Conservation (phyloP, 1,284 basidiomycete genomes). For the Cutaneotrichosporon mucoides region DNA sequence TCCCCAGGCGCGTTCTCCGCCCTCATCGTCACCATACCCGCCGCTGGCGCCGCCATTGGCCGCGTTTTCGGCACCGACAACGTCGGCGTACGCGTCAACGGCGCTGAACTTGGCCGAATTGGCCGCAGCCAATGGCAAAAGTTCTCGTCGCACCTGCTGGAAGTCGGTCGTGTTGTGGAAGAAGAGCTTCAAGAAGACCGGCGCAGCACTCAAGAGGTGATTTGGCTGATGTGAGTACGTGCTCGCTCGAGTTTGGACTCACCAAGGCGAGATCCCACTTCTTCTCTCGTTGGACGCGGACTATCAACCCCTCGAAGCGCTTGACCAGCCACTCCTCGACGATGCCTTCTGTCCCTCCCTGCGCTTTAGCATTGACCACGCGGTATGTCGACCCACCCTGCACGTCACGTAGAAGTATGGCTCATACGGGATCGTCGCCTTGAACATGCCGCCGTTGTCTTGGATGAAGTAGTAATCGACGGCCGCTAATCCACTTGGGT, state of each 20-base stretch:
- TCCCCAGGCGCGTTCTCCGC: constrained; percentile 53
- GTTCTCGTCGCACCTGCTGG: constrained; percentile 76
- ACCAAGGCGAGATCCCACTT: constrained; percentile 90
- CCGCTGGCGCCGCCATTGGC: constrained; percentile 54
- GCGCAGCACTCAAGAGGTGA: constrained; percentile 86
- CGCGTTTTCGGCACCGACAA: constrained; percentile 71
- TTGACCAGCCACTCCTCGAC: constrained; percentile 97
- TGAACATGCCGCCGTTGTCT: constrained; percentile 95
- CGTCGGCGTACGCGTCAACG: constrained; percentile 96
- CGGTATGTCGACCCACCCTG: constrained; percentile 58
- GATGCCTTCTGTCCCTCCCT: constrained; percentile 80
- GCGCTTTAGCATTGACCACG: constrained; percentile 12
- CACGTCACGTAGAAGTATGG: constrained; percentile 93
- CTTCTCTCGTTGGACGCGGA: constrained; percentile 69
- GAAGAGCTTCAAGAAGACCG: constrained; percentile 80
- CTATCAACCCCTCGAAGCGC: constrained; percentile 82
- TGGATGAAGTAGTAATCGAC: constrained; percentile 98
- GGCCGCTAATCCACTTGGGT: constrained; percentile 74
- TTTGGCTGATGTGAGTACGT: constrained; percentile 60
- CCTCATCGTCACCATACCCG: constrained; percentile 52
- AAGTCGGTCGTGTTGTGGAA: constrained; percentile 94
- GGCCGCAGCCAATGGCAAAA: constrained; percentile 81
- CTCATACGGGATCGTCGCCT: constrained; percentile 85
- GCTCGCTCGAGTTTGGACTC: constrained; percentile 15
- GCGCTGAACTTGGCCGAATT: constrained; percentile 93